Evolutionary conservation across 768 basidiomycete species (phyloP).

Genomic region (Strobilomyces confusus): DNA sequence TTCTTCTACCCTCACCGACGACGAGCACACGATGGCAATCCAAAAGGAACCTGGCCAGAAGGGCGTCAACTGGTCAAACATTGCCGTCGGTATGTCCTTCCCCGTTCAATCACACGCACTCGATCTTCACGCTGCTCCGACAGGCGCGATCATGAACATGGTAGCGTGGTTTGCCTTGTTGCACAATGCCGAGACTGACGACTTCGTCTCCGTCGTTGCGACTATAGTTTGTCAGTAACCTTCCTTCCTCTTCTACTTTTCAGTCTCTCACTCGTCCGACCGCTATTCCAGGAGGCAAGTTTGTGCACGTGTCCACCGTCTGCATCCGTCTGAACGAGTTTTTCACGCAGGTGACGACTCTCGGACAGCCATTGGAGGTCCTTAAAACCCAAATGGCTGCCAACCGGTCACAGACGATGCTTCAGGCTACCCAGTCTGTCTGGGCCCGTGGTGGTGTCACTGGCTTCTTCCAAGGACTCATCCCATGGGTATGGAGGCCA

Average conservation of each 20-base stretch:
- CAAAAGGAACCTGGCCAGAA: slow-evolving; percentile 87
- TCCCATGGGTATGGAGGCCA: slow-evolving; percentile 80
- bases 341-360: slow-evolving; percentile 77
- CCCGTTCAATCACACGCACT: slow-evolving; percentile 11
- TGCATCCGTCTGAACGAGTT: neutral
- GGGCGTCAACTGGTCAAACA: slow-evolving; percentile 91
- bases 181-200: slow-evolving; percentile 8
- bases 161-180: slow-evolving; percentile 46
- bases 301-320: neutral
- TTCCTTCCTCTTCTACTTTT: neutral
- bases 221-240: slow-evolving; percentile 43
- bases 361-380: slow-evolving; percentile 97
- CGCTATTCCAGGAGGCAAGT: slow-evolving; percentile 64
- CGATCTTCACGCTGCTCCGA: slow-evolving; percentile 17
- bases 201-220: neutral
- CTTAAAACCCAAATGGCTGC: slow-evolving; percentile 99
- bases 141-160: slow-evolving; percentile 99
- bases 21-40: slow-evolving; percentile 60
- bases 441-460: slow-evolving; percentile 87
- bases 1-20: slow-evolving; percentile 13
- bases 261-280: slow-evolving; percentile 12
- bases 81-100: slow-evolving; percentile 75
- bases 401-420: slow-evolving; percentile 89
- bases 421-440: slow-evolving; percentile 77
- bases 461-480: slow-evolving; percentile 97